These are phyloP conservation scores for Cucumis hystrix DNA, from an alignment of 306 rosid genomes.

Conservation along the genomic window DNA sequence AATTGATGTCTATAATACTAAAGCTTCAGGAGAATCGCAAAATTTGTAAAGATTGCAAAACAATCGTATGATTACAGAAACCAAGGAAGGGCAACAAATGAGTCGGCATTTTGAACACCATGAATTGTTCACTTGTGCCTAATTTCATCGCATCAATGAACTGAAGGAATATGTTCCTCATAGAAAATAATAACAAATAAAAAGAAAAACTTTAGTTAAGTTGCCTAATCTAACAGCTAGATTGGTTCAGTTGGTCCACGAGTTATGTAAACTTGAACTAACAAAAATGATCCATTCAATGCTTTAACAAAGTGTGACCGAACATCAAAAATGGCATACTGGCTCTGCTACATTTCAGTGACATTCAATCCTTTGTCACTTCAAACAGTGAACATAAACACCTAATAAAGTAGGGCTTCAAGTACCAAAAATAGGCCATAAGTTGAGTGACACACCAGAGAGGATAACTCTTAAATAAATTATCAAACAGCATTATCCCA, in stretches of 20 bases:
- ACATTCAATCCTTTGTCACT: too few species aligned
- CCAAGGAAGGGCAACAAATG: not conserved
- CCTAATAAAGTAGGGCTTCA: not conserved
- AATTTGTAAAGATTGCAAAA: not conserved
- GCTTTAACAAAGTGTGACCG: not conserved
- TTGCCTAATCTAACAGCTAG: too few species aligned
- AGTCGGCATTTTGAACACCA: not conserved
- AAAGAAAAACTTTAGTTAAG: not conserved
- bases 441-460: not conserved
- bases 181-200: too few species aligned
- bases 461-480: not conserved
- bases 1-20: not conserved
- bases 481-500: not conserved
- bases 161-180: too few species aligned
- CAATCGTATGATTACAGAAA: not conserved
- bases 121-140: not conserved
- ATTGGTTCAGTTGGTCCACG: not conserved
- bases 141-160: too few species aligned
- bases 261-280: not conserved
- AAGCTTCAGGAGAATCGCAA: not conserved
- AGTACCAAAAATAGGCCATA: not conserved
- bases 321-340: not conserved
- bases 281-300: not conserved
- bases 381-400: not conserved
- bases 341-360: too few species aligned